A percentile compares a stretch with the other conserved stretches of the same genome.
Conservation (phyloP, 257 asterid genomes). For the Solanum appendiculatum region DNA sequence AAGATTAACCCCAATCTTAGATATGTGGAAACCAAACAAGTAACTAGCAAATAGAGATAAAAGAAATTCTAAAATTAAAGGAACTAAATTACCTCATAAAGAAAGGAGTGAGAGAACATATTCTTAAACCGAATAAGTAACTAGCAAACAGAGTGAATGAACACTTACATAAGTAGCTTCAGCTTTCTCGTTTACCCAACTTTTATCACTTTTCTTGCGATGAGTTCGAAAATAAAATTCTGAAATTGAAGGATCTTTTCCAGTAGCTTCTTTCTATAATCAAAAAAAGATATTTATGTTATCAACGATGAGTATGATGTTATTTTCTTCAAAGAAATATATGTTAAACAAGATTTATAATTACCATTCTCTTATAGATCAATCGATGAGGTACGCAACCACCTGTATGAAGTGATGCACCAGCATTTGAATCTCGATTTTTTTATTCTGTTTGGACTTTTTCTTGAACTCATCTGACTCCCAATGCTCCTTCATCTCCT, state of each 20-base stretch:
- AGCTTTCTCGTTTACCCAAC: background rate
- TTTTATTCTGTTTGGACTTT: background rate
- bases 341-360: background rate
- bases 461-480: background rate
- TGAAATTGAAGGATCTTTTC: background rate
- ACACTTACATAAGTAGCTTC: background rate
- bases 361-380: background rate
- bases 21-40: background rate
- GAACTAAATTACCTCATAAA: background rate
- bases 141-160: background rate
- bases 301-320: background rate
- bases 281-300: background rate
- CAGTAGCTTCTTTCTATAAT: background rate
- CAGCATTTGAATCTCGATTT: background rate
- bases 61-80: background rate
- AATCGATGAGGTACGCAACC: background rate
- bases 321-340: background rate
- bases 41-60: background rate
- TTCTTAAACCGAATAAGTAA: background rate
- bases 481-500: background rate
- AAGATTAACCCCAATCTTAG: background rate
- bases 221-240: background rate
- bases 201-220: background rate
- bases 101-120: background rate
- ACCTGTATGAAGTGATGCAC: background rate